Conservation (phyloP, 495 filamentous ascomycete species). For the Aspergillus sparsus region DNA sequence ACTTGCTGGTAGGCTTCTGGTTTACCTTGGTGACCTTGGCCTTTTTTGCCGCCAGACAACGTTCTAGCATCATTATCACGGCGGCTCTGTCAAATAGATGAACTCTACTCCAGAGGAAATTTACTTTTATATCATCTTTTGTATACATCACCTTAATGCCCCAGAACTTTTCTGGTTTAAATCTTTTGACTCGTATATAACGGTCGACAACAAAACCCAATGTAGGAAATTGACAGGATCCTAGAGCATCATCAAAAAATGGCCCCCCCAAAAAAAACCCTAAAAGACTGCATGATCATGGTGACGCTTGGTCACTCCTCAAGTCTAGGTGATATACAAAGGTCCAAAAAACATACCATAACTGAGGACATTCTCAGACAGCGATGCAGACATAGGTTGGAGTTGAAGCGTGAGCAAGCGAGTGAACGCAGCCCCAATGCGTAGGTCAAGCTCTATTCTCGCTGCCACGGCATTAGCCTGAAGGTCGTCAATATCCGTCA, state of each 20-base stretch:
- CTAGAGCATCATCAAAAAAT: slow-evolving; percentile 45
- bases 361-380: slow-evolving; percentile 69
- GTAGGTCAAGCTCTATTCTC: slow-evolving; percentile 87
- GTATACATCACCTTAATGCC: slow-evolving; percentile 79
- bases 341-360: slow-evolving; percentile 62
- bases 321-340: not conserved
- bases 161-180: slow-evolving; percentile 93
- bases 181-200: slow-evolving; percentile 89
- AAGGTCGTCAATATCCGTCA: slow-evolving; percentile 75
- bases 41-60: slow-evolving; percentile 72
- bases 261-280: not conserved
- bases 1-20: slow-evolving; percentile 90
- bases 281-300: too few relatives aligned
- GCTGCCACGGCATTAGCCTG: slow-evolving; percentile 88
- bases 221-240: slow-evolving; percentile 96
- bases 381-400: slow-evolving; percentile 60
- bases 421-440: slow-evolving; percentile 89
- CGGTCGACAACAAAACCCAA: slow-evolving; percentile 96
- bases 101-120: slow-evolving; percentile 79
- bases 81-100: slow-evolving; percentile 86
- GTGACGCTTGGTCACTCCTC: too few relatives aligned
- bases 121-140: slow-evolving; percentile 75
- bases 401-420: slow-evolving; percentile 80
- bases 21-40: slow-evolving; percentile 81
- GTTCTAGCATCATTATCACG: slow-evolving; percentile 79